phyloP scores from a whole-genome alignment of 225 moss, liverwort and hornwort species.

The Lunularia cruciata region DNA sequence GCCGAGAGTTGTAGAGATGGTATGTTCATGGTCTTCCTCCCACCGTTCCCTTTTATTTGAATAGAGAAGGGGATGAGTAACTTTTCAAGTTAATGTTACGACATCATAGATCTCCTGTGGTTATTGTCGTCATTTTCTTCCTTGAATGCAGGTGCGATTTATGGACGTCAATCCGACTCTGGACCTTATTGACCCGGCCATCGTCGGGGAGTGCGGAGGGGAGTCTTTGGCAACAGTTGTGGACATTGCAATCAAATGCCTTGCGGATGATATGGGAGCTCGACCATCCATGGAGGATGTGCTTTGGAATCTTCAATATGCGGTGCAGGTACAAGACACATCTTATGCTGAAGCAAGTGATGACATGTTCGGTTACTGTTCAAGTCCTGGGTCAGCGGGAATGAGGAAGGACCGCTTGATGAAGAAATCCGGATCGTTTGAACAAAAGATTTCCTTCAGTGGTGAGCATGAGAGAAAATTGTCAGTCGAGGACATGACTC shows the following conservation, averaged over 20 bases:
- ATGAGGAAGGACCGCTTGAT: constrained; percentile 33
- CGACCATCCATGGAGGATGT: constrained; percentile 99
- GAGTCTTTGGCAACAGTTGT: constrained; percentile 92
- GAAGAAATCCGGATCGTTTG: constrained; percentile 44
- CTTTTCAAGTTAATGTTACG: too few relatives aligned
- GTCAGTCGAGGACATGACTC: constrained; percentile 36
- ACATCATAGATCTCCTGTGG: too few relatives aligned
- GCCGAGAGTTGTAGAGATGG: constrained; percentile 48
- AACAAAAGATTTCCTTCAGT: constrained; percentile 38
- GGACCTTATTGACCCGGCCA: constrained; percentile 80
- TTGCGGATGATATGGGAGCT: constrained; percentile 69
- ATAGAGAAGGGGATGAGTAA: too few relatives aligned
- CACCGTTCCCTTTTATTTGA: neutral
- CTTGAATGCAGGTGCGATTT: constrained; percentile 59
- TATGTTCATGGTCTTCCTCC: constrained; percentile 19
- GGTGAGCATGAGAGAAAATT: constrained; percentile 45
- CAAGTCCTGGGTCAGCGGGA: constrained; percentile 47
- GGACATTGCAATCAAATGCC: constrained; percentile 93
- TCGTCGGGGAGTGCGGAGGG: constrained; percentile 69
- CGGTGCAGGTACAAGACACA: constrained; percentile 82
- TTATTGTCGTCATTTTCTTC: too few relatives aligned
- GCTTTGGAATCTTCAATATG: constrained; percentile 96
- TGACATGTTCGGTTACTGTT: constrained; percentile 44
- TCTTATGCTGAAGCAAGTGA: constrained; percentile 50
- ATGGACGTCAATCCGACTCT: constrained; percentile 72